Conservation (phyloP, 331 rosid species). For the Prunus yedoensis region DNA sequence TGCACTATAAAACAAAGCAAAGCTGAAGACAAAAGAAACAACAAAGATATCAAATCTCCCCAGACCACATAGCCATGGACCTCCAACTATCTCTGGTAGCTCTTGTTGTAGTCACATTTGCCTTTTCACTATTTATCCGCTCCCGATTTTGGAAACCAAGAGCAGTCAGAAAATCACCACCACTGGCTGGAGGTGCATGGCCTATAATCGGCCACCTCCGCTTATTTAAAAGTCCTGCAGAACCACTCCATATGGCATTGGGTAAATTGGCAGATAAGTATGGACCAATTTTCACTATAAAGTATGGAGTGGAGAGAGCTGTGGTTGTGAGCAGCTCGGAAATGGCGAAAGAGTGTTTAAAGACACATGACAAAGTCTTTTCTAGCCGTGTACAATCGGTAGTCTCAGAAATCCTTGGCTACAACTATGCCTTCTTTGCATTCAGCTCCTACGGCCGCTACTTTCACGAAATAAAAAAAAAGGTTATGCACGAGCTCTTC, state of each 20-base stretch:
- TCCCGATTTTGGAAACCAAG: not conserved
- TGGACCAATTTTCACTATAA: slow-evolving; percentile 17
- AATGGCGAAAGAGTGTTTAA: slow-evolving; percentile 14
- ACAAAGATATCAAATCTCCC: not conserved
- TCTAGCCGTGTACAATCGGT: slow-evolving; percentile 5
- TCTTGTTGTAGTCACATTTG: slow-evolving; percentile 1
- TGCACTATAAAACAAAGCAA: too few relatives aligned
- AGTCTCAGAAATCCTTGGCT: slow-evolving; percentile 7
- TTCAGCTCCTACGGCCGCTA: slow-evolving; percentile 7
- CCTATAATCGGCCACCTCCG: slow-evolving; percentile 14
- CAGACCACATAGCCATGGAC: not conserved
- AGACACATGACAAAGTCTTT: slow-evolving; percentile 7
- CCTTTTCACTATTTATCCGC: not conserved
- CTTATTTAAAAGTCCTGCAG: not conserved
- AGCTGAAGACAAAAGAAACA: too few relatives aligned
- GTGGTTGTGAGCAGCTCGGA: slow-evolving; percentile 12
- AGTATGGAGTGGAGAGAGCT: not conserved
- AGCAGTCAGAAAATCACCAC: not conserved
- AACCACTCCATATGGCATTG: slow-evolving; percentile 9
- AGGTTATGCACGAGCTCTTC: not conserved
- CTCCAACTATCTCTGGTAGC: not conserved
- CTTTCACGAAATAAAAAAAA: slow-evolving; percentile 9
- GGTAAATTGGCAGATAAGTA: slow-evolving; percentile 18
- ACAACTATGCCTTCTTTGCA: not conserved
- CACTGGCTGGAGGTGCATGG: slow-evolving; percentile 1